phyloP scores from a whole-genome alignment of 306 rosid genomes.

The Canavalia ensiformis region DNA sequence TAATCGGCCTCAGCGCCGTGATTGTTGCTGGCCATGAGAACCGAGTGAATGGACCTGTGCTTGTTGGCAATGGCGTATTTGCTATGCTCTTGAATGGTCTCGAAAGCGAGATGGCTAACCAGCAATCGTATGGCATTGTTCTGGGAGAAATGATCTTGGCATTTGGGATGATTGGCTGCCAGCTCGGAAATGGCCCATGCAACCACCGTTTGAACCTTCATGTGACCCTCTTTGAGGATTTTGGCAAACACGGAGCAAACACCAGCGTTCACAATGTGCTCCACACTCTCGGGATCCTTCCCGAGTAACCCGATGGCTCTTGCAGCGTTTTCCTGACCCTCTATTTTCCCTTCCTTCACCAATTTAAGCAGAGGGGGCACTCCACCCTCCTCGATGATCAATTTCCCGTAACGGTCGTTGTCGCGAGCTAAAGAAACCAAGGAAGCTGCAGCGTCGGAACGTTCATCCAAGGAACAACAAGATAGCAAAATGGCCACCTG shows the following conservation, averaged over 20 bases:
- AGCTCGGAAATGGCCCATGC: constrained; percentile 82
- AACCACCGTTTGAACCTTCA: constrained; percentile 72
- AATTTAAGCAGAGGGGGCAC: constrained; percentile 65
- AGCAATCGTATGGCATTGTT: constrained; percentile 74
- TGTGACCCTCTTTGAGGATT: constrained; percentile 78
- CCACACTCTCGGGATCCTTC: constrained; percentile 73
- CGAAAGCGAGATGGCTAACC: constrained; percentile 82
- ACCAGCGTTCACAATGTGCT: constrained; percentile 71
- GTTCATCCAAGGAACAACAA: constrained; percentile 57
- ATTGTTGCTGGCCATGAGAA: constrained; percentile 57
- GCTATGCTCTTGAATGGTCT: constrained; percentile 84
- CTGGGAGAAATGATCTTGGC: constrained; percentile 80
- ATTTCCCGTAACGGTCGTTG: constrained; percentile 73
- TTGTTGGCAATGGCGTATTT: constrained; percentile 61
- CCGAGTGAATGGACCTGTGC: constrained; percentile 66
- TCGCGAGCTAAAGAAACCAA: constrained; percentile 76
- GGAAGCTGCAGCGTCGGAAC: constrained; percentile 81
- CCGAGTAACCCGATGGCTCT: constrained; percentile 76
- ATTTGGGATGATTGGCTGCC: constrained; percentile 71
- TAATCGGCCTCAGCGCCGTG: no score
- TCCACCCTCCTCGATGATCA: constrained; percentile 81
- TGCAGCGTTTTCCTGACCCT: constrained; percentile 77
- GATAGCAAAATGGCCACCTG: constrained; percentile 68
- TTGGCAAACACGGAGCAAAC: constrained; percentile 72
- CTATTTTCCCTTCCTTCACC: constrained; percentile 67